A percentile compares a stretch with the other conserved stretches of the same genome.
Conservation (phyloP, 2,329 filamentous ascomycete species). For the Davidsoniella eucalypti region DNA sequence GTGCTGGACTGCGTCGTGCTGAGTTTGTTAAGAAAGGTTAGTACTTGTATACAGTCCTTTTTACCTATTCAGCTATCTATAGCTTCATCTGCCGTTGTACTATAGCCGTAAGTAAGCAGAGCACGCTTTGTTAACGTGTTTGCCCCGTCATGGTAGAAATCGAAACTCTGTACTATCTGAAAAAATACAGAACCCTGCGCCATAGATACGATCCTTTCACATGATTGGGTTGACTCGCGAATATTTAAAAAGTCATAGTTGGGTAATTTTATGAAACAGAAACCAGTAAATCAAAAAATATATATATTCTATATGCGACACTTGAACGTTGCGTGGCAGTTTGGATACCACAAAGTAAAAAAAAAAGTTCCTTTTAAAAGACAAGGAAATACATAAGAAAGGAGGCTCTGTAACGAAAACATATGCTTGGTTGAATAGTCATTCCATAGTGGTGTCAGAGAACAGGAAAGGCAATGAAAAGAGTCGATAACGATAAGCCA, state of each 20-base stretch:
- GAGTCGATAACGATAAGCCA: no score
- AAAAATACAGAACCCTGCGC: constrained; percentile 71
- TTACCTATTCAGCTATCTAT: background rate
- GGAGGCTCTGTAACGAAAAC: background rate
- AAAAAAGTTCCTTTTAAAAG: background rate
- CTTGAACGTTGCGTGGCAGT: background rate
- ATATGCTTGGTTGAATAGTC: background rate
- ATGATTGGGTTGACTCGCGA: background rate
- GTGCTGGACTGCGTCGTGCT: constrained; percentile 56
- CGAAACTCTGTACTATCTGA: constrained; percentile 87
- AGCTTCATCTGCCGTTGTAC: background rate
- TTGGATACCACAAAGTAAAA: background rate
- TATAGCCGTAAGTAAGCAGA: no score
- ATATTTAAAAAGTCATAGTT: no score
- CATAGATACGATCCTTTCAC: constrained; percentile 51
- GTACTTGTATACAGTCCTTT: constrained; percentile 2
- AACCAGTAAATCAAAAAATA: background rate
- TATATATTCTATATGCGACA: constrained; percentile 8
- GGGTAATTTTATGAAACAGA: background rate
- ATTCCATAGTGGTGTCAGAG: no score
- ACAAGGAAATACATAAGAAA: background rate
- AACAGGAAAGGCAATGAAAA: no score
- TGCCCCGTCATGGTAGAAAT: constrained; percentile 43
- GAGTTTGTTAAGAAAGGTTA: constrained; percentile 87
- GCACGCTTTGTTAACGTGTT: constrained; percentile 1